These are phyloP conservation scores for Candida sp. DNA, from an alignment of 1,139 yeast species.

Conservation along the genomic window DNA sequence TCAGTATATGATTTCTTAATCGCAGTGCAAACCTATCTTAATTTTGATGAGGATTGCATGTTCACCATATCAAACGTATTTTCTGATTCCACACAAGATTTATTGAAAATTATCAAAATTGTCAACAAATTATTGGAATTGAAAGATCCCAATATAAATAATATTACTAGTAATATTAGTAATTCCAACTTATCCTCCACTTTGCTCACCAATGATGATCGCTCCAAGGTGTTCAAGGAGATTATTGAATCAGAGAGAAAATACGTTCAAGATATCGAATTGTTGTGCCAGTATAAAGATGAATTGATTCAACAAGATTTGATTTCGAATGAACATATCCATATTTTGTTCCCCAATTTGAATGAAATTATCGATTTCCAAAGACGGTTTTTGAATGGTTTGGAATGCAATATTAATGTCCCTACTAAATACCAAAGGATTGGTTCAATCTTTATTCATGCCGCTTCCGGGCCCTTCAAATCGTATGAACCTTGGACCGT, in stretches of 20 bases:
- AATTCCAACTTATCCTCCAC: background rate
- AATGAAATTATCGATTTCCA: constrained; percentile 87
- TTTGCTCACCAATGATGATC: constrained; percentile 43
- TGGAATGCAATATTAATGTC: constrained; percentile 82
- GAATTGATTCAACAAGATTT: constrained; percentile 65
- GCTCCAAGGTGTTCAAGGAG: constrained; percentile 81
- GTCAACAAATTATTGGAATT: constrained; percentile 50
- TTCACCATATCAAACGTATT: constrained; percentile 91
- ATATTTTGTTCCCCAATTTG: constrained; percentile 82
- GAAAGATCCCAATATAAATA: constrained; percentile 4
- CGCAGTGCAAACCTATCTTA: constrained; percentile 78
- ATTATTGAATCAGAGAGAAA: constrained; percentile 87
- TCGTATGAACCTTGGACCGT: constrained; percentile 91
- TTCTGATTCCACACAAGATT: constrained; percentile 75
- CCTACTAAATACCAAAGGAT: constrained; percentile 77
- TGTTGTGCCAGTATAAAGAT: constrained; percentile 61
- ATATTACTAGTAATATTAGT: background rate
- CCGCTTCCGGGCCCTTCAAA: constrained; percentile 73
- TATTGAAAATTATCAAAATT: constrained; percentile 68
- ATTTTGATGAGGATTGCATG: constrained; percentile 68
- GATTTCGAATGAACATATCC: constrained; percentile 76
- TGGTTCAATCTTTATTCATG: constrained; percentile 83
- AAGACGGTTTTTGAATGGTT: constrained; percentile 79
- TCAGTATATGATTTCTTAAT: constrained; percentile 87
- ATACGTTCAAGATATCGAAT: constrained; percentile 87